Percentiles rank a stretch among this genome's conserved stretches.
Evolutionary conservation across 179 eudicot species (phyloP).

Genomic region (Spergularia azorica): DNA sequence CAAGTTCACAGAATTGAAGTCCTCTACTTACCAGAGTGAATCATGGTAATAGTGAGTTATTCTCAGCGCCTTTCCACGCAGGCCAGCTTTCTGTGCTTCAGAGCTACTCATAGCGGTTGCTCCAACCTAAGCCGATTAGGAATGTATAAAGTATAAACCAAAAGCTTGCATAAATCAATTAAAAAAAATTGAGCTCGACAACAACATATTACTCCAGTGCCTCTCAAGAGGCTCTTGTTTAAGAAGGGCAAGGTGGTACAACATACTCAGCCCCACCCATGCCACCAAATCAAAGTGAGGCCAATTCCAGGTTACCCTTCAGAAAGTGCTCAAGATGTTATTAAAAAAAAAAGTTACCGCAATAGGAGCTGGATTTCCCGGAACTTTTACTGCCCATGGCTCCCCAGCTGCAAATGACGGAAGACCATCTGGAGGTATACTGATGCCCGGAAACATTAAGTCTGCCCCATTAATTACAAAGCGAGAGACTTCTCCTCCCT

Average conservation of each 20-base stretch:
- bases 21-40: constrained; percentile 64
- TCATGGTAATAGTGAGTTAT: constrained; percentile 77
- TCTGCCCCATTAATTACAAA: constrained; percentile 91
- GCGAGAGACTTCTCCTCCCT: constrained; percentile 97
- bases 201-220: background rate
- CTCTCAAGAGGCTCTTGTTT: background rate
- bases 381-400: constrained; percentile 90
- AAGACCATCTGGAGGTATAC: constrained; percentile 67
- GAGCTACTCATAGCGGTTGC: constrained; percentile 79
- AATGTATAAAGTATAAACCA: constrained; percentile 4
- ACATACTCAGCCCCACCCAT: background rate
- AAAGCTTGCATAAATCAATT: background rate
- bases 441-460: constrained; percentile 95
- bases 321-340: constrained; percentile 4
- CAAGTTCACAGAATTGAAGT: background rate
- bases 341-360: constrained; percentile 47
- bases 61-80: constrained; percentile 93
- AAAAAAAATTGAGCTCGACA: background rate
- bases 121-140: constrained; percentile 63
- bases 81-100: constrained; percentile 88
- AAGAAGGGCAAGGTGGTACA: background rate
- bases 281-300: background rate
- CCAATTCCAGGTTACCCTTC: background rate
- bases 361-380: constrained; percentile 84
- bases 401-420: constrained; percentile 81